Percentiles rank a stretch among this genome's conserved stretches.
phyloP scores from a whole-genome alignment of 495 filamentous ascomycete species.

The Aspergillus sclerotiicarbonarius region DNA sequence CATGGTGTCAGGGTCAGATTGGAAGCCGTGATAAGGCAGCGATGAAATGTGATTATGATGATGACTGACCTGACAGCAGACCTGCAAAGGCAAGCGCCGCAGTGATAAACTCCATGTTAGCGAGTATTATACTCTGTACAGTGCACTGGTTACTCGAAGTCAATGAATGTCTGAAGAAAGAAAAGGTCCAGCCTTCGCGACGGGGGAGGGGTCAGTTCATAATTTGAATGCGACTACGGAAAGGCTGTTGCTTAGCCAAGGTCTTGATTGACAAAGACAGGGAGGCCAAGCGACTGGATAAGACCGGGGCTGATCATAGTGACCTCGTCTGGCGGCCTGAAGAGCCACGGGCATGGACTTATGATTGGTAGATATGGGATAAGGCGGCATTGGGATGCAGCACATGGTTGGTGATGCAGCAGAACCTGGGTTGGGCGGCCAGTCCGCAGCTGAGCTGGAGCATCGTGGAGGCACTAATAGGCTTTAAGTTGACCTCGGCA shows the following conservation, averaged over 20 bases:
- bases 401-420: neutral
- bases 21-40: too few species aligned
- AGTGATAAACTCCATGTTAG: conserved; percentile 26
- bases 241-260: conserved; percentile 22
- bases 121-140: too few species aligned
- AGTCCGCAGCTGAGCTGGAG: neutral
- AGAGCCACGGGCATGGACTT: conserved; percentile 12
- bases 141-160: neutral
- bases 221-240: conserved; percentile 8
- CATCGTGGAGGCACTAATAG: neutral
- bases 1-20: neutral
- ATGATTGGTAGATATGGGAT: neutral
- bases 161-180: neutral
- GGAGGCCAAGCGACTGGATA: neutral
- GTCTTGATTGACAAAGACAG: neutral
- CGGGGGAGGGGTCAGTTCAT: neutral
- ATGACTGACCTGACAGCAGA: conserved; percentile 32
- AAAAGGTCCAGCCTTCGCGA: neutral
- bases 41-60: neutral
- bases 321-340: conserved; percentile 10
- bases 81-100: conserved; percentile 28
- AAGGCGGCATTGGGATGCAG: neutral
- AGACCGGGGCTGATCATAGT: conserved; percentile 5
- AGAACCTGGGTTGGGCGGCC: neutral
- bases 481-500: neutral